These are phyloP conservation scores for Laburnicola sp. DNA, from an alignment of 2,329 filamentous ascomycete genomes.

Conservation along the genomic window DNA sequence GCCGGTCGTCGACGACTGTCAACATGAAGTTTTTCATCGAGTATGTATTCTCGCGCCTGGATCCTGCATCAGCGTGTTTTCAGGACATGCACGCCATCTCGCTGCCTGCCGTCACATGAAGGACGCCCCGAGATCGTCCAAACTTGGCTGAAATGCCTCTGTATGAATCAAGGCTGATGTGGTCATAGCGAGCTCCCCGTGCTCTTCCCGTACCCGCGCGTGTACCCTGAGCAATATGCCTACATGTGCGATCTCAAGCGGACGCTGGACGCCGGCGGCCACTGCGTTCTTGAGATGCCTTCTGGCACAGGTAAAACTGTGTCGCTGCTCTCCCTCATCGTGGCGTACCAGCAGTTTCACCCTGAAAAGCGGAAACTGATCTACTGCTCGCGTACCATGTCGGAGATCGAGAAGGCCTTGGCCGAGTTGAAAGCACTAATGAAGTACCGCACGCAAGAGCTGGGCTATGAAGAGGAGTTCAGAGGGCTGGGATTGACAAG, in stretches of 20 bases:
- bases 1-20: slow-evolving; percentile 18
- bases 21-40: slow-evolving; percentile 81
- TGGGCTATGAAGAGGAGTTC: slow-evolving; percentile 93
- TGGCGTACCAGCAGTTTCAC: slow-evolving; percentile 93
- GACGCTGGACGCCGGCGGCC: slow-evolving; percentile 90
- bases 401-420: slow-evolving; percentile 96
- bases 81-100: not conserved
- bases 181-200: slow-evolving; percentile 66
- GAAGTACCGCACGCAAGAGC: slow-evolving; percentile 87
- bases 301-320: slow-evolving; percentile 98
- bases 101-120: not conserved
- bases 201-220: slow-evolving; percentile 73
- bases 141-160: not conserved
- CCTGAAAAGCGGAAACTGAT: slow-evolving; percentile 94
- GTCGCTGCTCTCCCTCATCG: slow-evolving; percentile 89
- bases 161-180: slow-evolving; percentile 1
- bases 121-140: not conserved
- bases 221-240: slow-evolving; percentile 64
- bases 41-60: slow-evolving; percentile 46
- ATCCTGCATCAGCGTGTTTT: not conserved
- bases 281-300: slow-evolving; percentile 98
- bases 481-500: slow-evolving; percentile 89
- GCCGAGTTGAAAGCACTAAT: slow-evolving; percentile 89
- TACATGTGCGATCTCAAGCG: slow-evolving; percentile 86
- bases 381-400: slow-evolving; percentile 99